Percentiles rank a stretch among this genome's conserved stretches.
phyloP scores from a whole-genome alignment of 768 basidiomycete species.

The Albatrellus ellisii region DNA sequence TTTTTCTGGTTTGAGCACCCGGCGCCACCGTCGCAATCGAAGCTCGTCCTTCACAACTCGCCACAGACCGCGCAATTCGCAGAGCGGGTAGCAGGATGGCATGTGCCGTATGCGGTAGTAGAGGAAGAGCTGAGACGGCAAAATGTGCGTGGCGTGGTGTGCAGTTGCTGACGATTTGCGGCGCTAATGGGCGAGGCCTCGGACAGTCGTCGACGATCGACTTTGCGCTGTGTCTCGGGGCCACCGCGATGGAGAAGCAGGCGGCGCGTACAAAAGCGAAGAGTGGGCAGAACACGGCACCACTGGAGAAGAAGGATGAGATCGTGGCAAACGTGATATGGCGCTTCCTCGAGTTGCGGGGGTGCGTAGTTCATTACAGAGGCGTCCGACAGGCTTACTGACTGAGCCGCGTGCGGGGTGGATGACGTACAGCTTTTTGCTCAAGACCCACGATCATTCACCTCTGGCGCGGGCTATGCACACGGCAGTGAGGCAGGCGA shows the following conservation, averaged over 20 bases:
- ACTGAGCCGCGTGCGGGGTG: constrained; percentile 11
- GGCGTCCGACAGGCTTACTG: constrained; percentile 6
- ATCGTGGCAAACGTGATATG: constrained; percentile 96
- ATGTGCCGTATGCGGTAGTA: constrained; percentile 70
- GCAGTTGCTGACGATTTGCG: neutral
- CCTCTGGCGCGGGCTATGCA: constrained; percentile 87
- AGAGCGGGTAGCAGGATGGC: constrained; percentile 83
- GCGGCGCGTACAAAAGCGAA: constrained; percentile 74
- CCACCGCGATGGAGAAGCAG: constrained; percentile 68
- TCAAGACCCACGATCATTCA: constrained; percentile 81
- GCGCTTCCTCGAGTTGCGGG: constrained; percentile 93
- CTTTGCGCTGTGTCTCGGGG: constrained; percentile 87
- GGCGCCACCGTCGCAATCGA: constrained; percentile 29
- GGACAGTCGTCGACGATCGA: constrained; percentile 92
- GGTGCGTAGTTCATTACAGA: constrained; percentile 39
- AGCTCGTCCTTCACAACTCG: constrained; percentile 58
- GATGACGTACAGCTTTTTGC: constrained; percentile 56
- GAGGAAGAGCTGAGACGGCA: constrained; percentile 94
- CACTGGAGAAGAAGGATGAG: constrained; percentile 96
- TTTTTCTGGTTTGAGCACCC: constrained; percentile 66
- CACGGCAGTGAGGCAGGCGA: constrained; percentile 59
- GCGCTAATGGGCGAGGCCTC: neutral
- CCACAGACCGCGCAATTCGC: constrained; percentile 75
- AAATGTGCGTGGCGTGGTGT: constrained; percentile 49
- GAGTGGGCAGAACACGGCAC: constrained; percentile 19